These are phyloP conservation scores for Fragaria ananassa DNA, from an alignment of 306 rosid species.

Conservation along the genomic window DNA sequence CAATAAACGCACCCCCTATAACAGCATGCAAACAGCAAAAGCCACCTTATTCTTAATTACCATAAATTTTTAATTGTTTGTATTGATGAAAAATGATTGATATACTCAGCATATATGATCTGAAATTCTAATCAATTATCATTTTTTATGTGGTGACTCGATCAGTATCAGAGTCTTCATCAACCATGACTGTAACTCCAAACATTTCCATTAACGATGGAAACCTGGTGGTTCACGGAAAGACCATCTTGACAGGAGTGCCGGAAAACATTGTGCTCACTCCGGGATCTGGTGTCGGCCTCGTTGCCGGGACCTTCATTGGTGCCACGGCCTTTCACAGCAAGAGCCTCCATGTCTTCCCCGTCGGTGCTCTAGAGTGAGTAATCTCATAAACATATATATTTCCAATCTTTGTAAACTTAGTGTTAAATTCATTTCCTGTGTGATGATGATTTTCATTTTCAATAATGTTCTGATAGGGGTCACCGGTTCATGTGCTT, in stretches of 20 bases:
- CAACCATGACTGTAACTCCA: slow-evolving; percentile 77
- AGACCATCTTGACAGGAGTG: slow-evolving; percentile 74
- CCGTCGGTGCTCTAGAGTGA: slow-evolving; percentile 81
- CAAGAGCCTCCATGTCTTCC: slow-evolving; percentile 84
- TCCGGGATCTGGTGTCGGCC: slow-evolving; percentile 63
- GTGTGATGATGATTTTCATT: not conserved
- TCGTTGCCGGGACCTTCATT: slow-evolving; percentile 65
- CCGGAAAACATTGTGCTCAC: slow-evolving; percentile 75
- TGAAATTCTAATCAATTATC: not conserved
- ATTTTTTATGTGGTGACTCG: slow-evolving; percentile 3
- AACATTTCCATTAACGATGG: slow-evolving; percentile 61
- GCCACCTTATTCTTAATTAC: not conserved
- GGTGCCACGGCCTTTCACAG: slow-evolving; percentile 75
- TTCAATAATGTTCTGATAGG: slow-evolving; percentile 28
- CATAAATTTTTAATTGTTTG: not conserved
- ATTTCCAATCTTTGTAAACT: not conserved
- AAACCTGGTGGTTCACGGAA: slow-evolving; percentile 83
- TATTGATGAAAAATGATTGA: not conserved
- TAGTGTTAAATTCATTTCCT: not conserved
- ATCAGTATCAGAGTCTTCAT: slow-evolving; percentile 16
- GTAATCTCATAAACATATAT: slow-evolving; percentile 14
- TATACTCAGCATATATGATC: not conserved
- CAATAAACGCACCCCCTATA: not conserved
- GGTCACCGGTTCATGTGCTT: slow-evolving; percentile 79
- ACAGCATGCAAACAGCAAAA: not conserved